These are phyloP conservation scores for Trebouxiophyceae sp. DNA, from an alignment of 163 green algal genomes.

Conservation along the genomic window DNA sequence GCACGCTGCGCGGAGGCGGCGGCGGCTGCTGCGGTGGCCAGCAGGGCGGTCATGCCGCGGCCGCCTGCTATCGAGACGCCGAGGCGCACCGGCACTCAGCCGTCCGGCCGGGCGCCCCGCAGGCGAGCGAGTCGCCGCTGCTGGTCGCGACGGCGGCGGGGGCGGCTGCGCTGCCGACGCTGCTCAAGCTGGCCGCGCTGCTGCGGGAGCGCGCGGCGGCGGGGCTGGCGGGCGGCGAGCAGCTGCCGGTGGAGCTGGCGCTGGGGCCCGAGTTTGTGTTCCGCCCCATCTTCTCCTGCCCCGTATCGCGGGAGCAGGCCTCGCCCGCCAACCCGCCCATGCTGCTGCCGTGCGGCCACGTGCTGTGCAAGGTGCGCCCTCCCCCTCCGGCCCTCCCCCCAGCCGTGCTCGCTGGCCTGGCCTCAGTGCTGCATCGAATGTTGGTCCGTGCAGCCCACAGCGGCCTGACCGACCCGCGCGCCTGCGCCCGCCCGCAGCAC, in stretches of 20 bases:
- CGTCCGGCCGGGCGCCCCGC: constrained; percentile 2
- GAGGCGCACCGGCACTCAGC: too few species aligned
- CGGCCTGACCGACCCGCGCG: too few species aligned
- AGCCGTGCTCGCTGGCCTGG: too few species aligned
- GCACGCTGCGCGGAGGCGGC: too few species aligned
- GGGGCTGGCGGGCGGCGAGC: constrained; percentile 26
- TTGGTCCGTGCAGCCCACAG: too few species aligned
- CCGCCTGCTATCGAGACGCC: too few species aligned
- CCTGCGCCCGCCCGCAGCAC: too few species aligned
- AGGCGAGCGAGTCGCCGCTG: constrained; percentile 75
- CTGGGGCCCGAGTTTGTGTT: constrained; percentile 87
- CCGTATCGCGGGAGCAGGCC: constrained; percentile 70
- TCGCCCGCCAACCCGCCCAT: constrained; percentile 83
- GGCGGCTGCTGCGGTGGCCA: too few species aligned
- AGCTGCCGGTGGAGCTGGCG: constrained; percentile 89
- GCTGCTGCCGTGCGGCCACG: constrained; percentile 91
- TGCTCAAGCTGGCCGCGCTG: constrained; percentile 79
- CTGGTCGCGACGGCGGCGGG: constrained; percentile 74
- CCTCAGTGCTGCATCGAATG: too few species aligned
- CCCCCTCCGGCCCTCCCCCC: too few species aligned
- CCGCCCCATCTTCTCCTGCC: constrained; percentile 92
- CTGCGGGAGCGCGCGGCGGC: constrained; percentile 34
- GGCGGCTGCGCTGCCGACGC: constrained; percentile 65
- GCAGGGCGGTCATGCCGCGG: too few species aligned
- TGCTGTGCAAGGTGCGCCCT: constrained; percentile 61